A percentile compares a stretch with the other conserved stretches of the same genome.
Evolutionary conservation across 257 asterid genomes (phyloP).

Genomic region (Solanum pimpinellifolium): DNA sequence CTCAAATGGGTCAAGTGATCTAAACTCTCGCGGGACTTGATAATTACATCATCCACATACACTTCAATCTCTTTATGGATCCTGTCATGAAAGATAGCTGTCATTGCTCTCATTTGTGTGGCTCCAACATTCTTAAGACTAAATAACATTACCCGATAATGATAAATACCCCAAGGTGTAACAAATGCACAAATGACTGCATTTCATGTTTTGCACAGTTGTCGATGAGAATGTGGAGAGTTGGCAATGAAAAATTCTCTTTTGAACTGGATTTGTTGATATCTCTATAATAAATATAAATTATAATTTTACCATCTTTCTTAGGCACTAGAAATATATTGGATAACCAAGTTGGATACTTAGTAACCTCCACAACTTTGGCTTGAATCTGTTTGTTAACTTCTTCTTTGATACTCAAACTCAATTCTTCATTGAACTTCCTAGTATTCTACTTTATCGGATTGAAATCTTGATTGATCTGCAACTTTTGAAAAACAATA

Average conservation of each 20-base stretch:
- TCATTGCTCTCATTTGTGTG: no score
- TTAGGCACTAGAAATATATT: neutral
- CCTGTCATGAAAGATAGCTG: neutral
- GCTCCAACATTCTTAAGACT: neutral
- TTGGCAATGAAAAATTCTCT: neutral
- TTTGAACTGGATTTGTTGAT: neutral
- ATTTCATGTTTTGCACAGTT: neutral
- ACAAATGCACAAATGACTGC: no score
- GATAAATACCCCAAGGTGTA: neutral
- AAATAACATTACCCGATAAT: neutral
- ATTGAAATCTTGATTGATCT: no score
- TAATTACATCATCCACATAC: neutral
- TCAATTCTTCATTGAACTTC: no score
- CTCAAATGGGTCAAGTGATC: neutral
- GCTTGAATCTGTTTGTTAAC: neutral
- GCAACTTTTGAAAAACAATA: no score
- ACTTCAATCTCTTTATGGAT: neutral
- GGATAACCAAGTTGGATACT: neutral
- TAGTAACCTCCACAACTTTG: neutral
- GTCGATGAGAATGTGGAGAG: no score
- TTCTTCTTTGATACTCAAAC: neutral
- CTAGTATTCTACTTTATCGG: fast-evolving
- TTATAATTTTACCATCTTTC: neutral
- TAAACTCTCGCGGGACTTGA: neutral
- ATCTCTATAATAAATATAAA: no score